Conservation (phyloP, 2,329 filamentous ascomycete species). For the Didymella arachidicola region DNA sequence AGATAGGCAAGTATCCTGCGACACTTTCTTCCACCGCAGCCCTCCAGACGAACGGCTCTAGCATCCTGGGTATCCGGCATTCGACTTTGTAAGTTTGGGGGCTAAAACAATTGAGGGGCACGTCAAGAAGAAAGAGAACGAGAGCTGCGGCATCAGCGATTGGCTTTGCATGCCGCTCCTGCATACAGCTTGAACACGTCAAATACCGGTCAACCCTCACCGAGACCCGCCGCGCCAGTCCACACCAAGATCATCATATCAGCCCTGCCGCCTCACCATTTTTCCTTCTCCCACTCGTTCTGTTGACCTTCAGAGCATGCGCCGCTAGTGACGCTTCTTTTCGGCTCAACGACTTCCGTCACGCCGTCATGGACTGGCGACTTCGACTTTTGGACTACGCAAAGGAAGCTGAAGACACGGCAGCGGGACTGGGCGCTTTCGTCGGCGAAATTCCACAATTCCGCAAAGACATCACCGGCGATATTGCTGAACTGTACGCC, state of each 20-base stretch:
- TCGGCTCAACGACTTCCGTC: conserved; percentile 34
- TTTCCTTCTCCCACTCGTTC: conserved; percentile 22
- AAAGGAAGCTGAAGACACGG: conserved; percentile 61
- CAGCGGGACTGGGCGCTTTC: conserved; percentile 60
- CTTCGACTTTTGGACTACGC: conserved; percentile 51
- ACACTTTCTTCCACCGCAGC: not conserved
- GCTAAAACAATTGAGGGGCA: conserved; percentile 34
- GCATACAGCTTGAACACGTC: conserved; percentile 45
- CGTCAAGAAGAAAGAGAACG: conserved; percentile 36
- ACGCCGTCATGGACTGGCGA: conserved; percentile 50
- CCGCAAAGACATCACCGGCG: conserved; percentile 60
- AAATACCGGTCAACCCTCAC: conserved; percentile 37
- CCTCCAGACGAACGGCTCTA: conserved; percentile 15
- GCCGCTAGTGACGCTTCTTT: conserved; percentile 25
- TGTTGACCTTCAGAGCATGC: conserved; percentile 27
- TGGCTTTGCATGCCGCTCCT: conserved; percentile 43
- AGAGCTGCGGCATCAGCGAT: conserved; percentile 47
- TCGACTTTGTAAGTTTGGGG: conserved; percentile 34
- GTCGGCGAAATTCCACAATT: conserved; percentile 60
- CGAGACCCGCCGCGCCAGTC: conserved; percentile 36
- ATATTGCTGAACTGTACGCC: conserved; percentile 63
- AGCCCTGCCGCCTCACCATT: conserved; percentile 39
- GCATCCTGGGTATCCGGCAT: conserved; percentile 17
- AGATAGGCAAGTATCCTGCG: too few relatives aligned
- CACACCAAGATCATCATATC: conserved; percentile 39